These are phyloP conservation scores for Termitomyces sp. DNA, from an alignment of 1,284 basidiomycete species.

Conservation along the genomic window DNA sequence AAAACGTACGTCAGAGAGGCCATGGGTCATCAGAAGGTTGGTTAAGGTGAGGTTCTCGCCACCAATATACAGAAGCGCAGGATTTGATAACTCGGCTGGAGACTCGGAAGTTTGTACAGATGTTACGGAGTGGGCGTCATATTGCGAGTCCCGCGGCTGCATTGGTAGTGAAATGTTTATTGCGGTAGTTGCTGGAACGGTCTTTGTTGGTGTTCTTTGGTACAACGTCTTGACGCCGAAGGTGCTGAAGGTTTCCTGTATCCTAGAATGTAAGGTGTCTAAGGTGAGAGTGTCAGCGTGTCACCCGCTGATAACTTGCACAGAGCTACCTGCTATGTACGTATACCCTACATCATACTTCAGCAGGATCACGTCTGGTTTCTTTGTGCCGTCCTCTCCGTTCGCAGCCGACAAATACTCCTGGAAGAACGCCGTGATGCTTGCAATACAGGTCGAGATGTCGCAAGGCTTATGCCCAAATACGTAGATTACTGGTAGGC, in stretches of 20 bases:
- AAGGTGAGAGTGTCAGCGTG: background rate
- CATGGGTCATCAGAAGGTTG: constrained; percentile 83
- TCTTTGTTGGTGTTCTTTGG: constrained; percentile 9
- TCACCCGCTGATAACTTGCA: background rate
- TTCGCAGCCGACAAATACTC: constrained; percentile 1
- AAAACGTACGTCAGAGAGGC: constrained; percentile 29
- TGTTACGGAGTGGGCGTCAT: background rate
- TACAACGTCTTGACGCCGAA: constrained; percentile 14
- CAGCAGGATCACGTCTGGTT: constrained; percentile 38
- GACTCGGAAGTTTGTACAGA: background rate
- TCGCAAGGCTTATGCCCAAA: constrained; percentile 32
- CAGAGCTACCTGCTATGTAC: constrained; percentile 50
- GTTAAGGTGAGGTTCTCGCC: constrained; percentile 78
- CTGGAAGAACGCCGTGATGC: constrained; percentile 33
- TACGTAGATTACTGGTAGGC: constrained; percentile 32
- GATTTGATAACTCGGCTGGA: constrained; percentile 1
- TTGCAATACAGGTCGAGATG: constrained; percentile 42
- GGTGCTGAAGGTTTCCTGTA: constrained; percentile 7
- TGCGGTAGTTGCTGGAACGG: constrained; percentile 1
- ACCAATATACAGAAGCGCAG: constrained; percentile 78
- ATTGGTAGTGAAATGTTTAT: background rate
- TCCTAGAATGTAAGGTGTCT: constrained; percentile 11
- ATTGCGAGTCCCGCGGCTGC: background rate
- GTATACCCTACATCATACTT: constrained; percentile 77
- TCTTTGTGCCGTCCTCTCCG: constrained; percentile 10